Percentiles rank a stretch among this genome's conserved stretches.
Evolutionary conservation across 2,329 filamentous ascomycete genomes (phyloP).

Genomic region (Phyllosticta citrichinensis): DNA sequence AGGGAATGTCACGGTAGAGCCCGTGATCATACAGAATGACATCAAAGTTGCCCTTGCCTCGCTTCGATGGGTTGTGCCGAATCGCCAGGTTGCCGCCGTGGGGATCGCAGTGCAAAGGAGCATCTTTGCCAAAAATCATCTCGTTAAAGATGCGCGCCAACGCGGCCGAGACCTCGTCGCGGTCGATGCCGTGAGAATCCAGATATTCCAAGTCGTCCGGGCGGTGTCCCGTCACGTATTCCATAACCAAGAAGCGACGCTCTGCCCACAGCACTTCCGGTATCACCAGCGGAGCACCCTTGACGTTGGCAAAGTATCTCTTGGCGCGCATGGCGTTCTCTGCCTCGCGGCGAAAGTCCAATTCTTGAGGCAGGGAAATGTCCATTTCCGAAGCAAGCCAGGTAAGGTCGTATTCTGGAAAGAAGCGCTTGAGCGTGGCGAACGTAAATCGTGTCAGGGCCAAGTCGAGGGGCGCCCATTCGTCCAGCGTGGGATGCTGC

Average conservation of each 20-base stretch:
- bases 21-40: constrained; percentile 95
- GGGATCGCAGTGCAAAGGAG: constrained; percentile 90
- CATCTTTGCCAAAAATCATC: constrained; percentile 91
- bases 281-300: constrained; percentile 72
- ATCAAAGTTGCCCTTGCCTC: constrained; percentile 68
- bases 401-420: constrained; percentile 94
- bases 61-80: constrained; percentile 56
- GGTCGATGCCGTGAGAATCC: constrained; percentile 76
- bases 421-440: constrained; percentile 78
- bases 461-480: constrained; percentile 84
- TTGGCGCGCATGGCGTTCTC: constrained; percentile 71
- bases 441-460: constrained; percentile 83
- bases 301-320: constrained; percentile 67
- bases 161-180: constrained; percentile 89
- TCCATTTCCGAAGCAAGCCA: constrained; percentile 96
- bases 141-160: constrained; percentile 94
- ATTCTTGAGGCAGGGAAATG: constrained; percentile 74
- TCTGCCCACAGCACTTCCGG: constrained; percentile 85
- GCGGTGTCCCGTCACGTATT: constrained; percentile 74
- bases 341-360: constrained; percentile 82
- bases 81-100: constrained; percentile 95
- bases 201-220: constrained; percentile 84
- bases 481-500: constrained; percentile 79
- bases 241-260: constrained; percentile 88
- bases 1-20: constrained; percentile 84